Percentiles rank a stretch among this genome's conserved stretches.
Conservation (phyloP, 805 yeast genomes). For the Blastobotrys americana region DNA sequence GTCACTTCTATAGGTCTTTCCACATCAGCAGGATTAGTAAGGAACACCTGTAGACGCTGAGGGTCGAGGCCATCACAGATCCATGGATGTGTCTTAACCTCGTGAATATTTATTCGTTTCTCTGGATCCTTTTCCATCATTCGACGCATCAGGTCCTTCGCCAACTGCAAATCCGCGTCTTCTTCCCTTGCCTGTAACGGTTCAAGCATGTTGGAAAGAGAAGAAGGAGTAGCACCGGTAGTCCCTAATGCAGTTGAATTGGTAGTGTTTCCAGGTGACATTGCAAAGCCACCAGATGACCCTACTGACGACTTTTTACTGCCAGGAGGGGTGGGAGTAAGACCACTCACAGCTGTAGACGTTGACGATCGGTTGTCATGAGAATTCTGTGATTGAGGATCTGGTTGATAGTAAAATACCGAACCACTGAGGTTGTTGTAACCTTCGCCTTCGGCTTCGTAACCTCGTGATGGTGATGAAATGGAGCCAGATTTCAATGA, state of each 20-base stretch:
- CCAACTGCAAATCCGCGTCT: slow-evolving; percentile 26
- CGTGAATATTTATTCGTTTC: slow-evolving; percentile 58
- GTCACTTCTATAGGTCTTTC: slow-evolving; percentile 49
- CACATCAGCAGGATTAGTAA: slow-evolving; percentile 22
- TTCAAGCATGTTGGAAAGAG: too few species aligned
- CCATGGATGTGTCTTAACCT: slow-evolving; percentile 75
- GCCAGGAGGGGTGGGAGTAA: not conserved
- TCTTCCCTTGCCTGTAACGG: not conserved
- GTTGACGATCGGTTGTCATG: not conserved
- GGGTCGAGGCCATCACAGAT: slow-evolving; percentile 37
- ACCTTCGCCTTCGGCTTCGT: not conserved
- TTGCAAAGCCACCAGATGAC: not conserved
- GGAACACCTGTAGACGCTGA: slow-evolving; percentile 26
- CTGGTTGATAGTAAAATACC: slow-evolving; percentile 2
- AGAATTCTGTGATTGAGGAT: not conserved
- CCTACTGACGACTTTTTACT: not conserved
- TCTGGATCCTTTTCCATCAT: slow-evolving; percentile 53
- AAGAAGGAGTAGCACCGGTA: not conserved
- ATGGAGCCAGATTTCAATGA: too few species aligned
- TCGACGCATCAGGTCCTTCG: slow-evolving; percentile 49
- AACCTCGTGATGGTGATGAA: too few species aligned
- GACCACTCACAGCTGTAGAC: not conserved
- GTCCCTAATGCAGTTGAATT: too few species aligned
- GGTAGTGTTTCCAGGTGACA: too few species aligned
- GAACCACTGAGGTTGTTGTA: not conserved